Percentiles rank a stretch among this genome's conserved stretches.
Conservation (phyloP, 78 protist species). For the Speleostelium caveatum region DNA sequence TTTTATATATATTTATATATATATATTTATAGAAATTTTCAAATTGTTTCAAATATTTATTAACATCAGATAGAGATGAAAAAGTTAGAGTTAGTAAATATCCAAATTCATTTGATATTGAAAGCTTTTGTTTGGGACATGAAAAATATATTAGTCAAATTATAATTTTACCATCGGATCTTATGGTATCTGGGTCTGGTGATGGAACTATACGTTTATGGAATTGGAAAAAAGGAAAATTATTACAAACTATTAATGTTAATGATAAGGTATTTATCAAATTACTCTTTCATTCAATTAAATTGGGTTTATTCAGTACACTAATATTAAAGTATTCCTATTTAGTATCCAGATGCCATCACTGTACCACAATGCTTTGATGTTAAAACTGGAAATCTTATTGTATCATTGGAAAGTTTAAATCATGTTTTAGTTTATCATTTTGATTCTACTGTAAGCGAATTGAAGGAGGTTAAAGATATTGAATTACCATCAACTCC, state of each 20-base stretch:
- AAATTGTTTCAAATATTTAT: constrained; percentile 10
- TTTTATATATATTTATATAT: background rate
- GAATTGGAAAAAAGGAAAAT: constrained; percentile 65
- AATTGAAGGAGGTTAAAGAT: background rate
- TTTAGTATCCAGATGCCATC: constrained; percentile 19
- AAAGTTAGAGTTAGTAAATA: constrained; percentile 79
- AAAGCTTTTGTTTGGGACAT: constrained; percentile 80
- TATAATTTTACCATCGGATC: constrained; percentile 16
- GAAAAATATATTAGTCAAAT: constrained; percentile 39
- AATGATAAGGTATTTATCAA: constrained; percentile 1
- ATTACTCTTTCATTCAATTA: too few relatives aligned
- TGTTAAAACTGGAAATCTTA: background rate
- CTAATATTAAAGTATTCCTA: too few relatives aligned
- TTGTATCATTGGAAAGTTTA: constrained; percentile 9
- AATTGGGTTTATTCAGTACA: background rate
- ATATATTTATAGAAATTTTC: too few relatives aligned
- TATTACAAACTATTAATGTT: constrained; percentile 41
- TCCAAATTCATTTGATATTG: constrained; percentile 80
- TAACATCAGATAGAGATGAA: constrained; percentile 82
- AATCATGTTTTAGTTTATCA: background rate
- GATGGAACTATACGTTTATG: constrained; percentile 77
- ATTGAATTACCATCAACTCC: background rate
- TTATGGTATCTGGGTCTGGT: constrained; percentile 72
- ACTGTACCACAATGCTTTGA: constrained; percentile 21
- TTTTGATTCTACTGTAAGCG: background rate